phyloP scores from a whole-genome alignment of 345 rosid species.

The Gossypium ekmanianum region DNA sequence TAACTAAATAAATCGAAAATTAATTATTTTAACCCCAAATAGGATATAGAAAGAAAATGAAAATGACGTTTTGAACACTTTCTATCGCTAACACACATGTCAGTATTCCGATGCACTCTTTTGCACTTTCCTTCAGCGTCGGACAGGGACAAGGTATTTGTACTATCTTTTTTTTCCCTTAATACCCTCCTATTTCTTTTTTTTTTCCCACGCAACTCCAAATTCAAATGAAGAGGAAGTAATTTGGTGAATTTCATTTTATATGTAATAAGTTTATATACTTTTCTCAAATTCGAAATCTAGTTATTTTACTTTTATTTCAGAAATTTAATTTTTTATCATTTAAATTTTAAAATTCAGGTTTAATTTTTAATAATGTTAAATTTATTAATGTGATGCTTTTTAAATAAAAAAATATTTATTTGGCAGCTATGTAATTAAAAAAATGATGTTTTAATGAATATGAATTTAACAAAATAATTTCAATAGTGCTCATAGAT shows the following conservation, averaged over 20 bases:
- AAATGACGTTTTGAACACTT: not conserved
- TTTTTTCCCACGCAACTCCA: not conserved
- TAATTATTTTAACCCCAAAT: not conserved
- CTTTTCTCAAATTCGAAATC: too few species aligned
- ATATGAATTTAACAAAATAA: too few species aligned
- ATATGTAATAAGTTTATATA: too few species aligned
- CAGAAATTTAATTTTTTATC: too few species aligned
- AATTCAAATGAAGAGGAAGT: not conserved
- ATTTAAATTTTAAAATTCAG: too few species aligned
- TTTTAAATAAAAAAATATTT: too few species aligned
- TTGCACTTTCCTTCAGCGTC: not conserved
- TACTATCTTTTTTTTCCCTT: not conserved
- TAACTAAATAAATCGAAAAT: not conserved
- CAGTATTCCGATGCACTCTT: not conserved
- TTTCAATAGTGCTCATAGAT: too few species aligned
- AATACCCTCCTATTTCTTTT: not conserved
- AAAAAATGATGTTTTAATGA: too few species aligned
- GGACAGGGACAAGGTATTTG: not conserved
- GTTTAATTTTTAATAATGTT: too few species aligned
- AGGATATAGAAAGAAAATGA: not conserved
- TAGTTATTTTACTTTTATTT: too few species aligned
- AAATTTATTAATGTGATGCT: too few species aligned
- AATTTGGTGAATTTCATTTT: not conserved
- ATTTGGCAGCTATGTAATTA: accelerated
- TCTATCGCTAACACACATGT: not conserved